Percentiles rank a stretch among this genome's conserved stretches.
Conservation (phyloP, 805 yeast species). For the Candida loeiensis region DNA sequence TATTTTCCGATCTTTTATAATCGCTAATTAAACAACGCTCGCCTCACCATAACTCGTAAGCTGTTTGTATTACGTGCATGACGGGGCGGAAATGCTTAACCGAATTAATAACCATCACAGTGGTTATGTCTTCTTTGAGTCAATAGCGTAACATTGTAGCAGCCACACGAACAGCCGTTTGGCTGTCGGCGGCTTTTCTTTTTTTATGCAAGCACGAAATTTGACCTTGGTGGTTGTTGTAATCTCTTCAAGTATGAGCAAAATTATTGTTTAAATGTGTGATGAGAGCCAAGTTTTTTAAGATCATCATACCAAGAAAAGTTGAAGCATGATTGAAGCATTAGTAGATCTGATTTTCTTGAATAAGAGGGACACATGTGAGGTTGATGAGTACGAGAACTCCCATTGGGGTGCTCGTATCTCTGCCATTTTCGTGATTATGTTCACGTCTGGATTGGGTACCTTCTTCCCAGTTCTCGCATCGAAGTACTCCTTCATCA, state of each 20-base stretch:
- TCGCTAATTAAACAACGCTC: too few species aligned
- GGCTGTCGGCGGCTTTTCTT: neutral
- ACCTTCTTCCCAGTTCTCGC: conserved; percentile 61
- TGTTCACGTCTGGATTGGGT: conserved; percentile 52
- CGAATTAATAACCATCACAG: neutral
- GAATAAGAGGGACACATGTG: conserved; percentile 35
- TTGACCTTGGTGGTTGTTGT: conserved; percentile 7
- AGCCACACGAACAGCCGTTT: too few species aligned
- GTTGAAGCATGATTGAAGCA: conserved; percentile 7
- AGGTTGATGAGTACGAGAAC: conserved; percentile 42
- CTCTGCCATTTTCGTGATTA: conserved; percentile 60
- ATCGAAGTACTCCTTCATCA: conserved; percentile 53
- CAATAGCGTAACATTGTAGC: too few species aligned
- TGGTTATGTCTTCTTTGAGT: neutral
- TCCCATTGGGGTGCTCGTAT: conserved; percentile 46
- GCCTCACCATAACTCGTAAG: too few species aligned
- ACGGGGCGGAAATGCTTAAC: neutral
- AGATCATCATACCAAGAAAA: neutral
- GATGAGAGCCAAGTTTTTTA: neutral
- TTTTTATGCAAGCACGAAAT: neutral
- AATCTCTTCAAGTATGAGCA: neutral
- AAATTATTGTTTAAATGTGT: conserved; percentile 1
- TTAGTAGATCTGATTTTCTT: conserved; percentile 12
- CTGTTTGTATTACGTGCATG: too few species aligned
- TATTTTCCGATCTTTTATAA: neutral